phyloP scores from a whole-genome alignment of 2,329 filamentous ascomycete species.

The Tolypocladium pustulatum region DNA sequence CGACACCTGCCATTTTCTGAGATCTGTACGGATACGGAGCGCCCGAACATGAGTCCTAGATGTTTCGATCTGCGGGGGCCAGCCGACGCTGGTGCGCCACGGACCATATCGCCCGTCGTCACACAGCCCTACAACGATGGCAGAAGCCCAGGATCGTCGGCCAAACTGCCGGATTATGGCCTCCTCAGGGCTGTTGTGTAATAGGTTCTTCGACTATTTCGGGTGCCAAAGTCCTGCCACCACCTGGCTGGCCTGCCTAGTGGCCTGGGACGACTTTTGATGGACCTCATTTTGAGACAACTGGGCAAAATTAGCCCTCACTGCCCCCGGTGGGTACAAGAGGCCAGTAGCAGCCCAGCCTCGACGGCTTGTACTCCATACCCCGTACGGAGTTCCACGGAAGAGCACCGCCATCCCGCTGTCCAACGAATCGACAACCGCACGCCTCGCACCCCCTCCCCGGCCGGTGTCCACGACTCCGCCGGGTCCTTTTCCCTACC shows the following conservation, averaged over 20 bases:
- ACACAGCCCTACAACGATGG: constrained; percentile 1
- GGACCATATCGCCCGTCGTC: not conserved
- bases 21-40: not conserved
- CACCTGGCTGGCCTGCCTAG: not conserved
- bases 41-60: not conserved
- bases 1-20: not conserved
- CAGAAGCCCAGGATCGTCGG: not conserved
- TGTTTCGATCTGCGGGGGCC: not conserved
- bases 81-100: not conserved
- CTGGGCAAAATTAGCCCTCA: constrained; percentile 4
- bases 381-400: not conserved
- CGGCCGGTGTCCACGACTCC: not conserved
- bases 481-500: not conserved
- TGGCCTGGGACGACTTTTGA: not conserved
- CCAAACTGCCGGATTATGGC: not conserved
- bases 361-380: not conserved
- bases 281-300: not conserved
- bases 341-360: not conserved
- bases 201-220: not conserved
- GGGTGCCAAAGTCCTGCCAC: not conserved
- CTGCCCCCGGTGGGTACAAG: not conserved
- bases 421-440: not conserved
- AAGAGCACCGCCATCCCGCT: constrained; percentile 1
- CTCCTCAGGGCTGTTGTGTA: not conserved
- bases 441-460: not conserved